Conservation (phyloP, 805 yeast genomes). For the Metschnikowia henanensis region DNA sequence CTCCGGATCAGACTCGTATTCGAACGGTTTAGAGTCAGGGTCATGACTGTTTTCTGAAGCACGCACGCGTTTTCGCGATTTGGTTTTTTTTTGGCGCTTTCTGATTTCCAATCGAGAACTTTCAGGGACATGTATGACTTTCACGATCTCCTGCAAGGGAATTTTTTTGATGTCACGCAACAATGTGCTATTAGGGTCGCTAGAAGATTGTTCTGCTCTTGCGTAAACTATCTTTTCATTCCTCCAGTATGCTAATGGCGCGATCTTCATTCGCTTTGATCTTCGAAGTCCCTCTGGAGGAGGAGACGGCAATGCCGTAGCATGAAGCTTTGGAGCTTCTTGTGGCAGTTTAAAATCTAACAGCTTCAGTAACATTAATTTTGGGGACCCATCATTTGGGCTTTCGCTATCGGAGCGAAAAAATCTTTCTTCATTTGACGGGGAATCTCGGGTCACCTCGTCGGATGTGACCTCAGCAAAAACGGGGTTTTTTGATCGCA, state of each 20-base stretch:
- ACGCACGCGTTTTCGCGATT: not conserved
- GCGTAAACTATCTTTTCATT: conserved; percentile 71
- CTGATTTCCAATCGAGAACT: conserved; percentile 1
- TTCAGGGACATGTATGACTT: conserved; percentile 54
- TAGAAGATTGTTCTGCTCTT: conserved; percentile 32
- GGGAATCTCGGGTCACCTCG: not conserved
- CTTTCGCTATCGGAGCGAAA: not conserved
- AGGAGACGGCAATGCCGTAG: conserved; percentile 39
- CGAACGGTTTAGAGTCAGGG: conserved; percentile 19
- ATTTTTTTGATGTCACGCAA: conserved; percentile 34
- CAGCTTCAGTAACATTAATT: not conserved
- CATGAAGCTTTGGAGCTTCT: not conserved
- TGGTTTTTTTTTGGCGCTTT: conserved; percentile 1
- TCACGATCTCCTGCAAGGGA: conserved; percentile 56
- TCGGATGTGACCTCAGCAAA: not conserved
- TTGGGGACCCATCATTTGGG: not conserved
- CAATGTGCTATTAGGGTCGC: conserved; percentile 44
- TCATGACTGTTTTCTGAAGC: conserved; percentile 16
- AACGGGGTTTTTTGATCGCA: not conserved
- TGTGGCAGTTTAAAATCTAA: not conserved
- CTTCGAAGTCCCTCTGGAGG: conserved; percentile 54
- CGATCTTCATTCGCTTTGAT: conserved; percentile 63
- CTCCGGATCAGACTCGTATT: conserved; percentile 40
- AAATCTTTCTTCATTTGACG: not conserved
- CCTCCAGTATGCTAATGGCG: conserved; percentile 83